Evolutionary conservation across 768 basidiomycete species (phyloP).

Genomic region (Russula sp.): DNA sequence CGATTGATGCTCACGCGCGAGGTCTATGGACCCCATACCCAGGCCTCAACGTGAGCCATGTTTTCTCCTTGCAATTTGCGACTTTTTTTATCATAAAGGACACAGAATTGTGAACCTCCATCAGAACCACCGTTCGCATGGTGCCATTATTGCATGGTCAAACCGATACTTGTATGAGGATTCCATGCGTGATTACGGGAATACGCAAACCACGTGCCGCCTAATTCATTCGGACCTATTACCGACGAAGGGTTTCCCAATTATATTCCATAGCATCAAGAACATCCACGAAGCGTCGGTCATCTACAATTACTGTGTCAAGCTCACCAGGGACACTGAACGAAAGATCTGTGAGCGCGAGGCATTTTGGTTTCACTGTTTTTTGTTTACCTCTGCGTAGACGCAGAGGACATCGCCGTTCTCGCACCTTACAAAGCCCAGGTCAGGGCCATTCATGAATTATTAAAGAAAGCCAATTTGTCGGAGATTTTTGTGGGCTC

Average conservation of each 20-base stretch:
- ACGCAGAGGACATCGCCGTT: slow-evolving; percentile 30
- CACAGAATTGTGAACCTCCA: slow-evolving; percentile 19
- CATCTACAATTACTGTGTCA: slow-evolving; percentile 30
- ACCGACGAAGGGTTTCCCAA: slow-evolving; percentile 24
- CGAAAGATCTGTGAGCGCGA: slow-evolving; percentile 28
- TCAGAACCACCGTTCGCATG: slow-evolving; percentile 20
- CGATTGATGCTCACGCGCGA: slow-evolving; percentile 29
- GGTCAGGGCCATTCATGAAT: slow-evolving; percentile 28
- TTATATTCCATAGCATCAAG: slow-evolving; percentile 31
- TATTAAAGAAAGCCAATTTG: slow-evolving; percentile 19
- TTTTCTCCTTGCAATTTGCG: not conserved
- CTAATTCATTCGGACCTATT: slow-evolving; percentile 28
- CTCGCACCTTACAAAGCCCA: slow-evolving; percentile 36
- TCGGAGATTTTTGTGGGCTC: slow-evolving; percentile 29
- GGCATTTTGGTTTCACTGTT: not conserved
- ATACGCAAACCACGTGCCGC: slow-evolving; percentile 24
- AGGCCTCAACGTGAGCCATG: slow-evolving; percentile 28
- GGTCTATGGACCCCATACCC: slow-evolving; percentile 25
- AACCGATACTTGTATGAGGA: slow-evolving; percentile 39
- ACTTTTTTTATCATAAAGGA: slow-evolving; percentile 1
- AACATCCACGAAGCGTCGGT: slow-evolving; percentile 32
- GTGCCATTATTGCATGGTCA: slow-evolving; percentile 46
- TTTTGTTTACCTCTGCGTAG: slow-evolving; percentile 12
- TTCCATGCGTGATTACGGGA: slow-evolving; percentile 29
- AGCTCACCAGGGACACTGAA: slow-evolving; percentile 24